These are phyloP conservation scores for Geotrichum fermentans DNA, from an alignment of 1,139 yeast species.

Conservation along the genomic window DNA sequence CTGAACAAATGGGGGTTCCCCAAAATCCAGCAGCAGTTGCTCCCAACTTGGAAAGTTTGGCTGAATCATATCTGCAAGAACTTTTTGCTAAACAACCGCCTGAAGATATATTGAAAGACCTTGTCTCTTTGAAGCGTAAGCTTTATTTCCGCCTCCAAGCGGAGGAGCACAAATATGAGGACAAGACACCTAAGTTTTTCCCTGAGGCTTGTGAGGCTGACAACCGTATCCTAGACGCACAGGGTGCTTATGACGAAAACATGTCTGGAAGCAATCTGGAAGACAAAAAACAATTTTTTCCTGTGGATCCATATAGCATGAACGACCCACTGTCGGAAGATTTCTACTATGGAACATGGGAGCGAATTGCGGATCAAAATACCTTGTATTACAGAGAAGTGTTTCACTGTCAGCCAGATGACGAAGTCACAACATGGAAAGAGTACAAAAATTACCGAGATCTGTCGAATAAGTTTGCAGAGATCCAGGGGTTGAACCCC, in stretches of 20 bases:
- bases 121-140: slow-evolving; percentile 20
- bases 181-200: slow-evolving; percentile 4
- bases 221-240: slow-evolving; percentile 7
- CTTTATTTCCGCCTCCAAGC: slow-evolving; percentile 22
- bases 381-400: slow-evolving; percentile 77
- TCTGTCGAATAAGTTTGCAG: slow-evolving; percentile 37
- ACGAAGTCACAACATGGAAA: slow-evolving; percentile 79
- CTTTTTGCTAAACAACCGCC: slow-evolving; percentile 20
- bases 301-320: slow-evolving; percentile 81
- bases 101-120: slow-evolving; percentile 9
- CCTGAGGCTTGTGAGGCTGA: slow-evolving; percentile 13
- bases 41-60: slow-evolving; percentile 46
- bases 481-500: slow-evolving; percentile 31
- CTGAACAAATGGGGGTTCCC: slow-evolving; percentile 18
- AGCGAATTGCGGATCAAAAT: slow-evolving; percentile 75
- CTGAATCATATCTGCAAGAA: slow-evolving; percentile 26
- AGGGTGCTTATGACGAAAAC: neutral
- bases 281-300: slow-evolving; percentile 29
- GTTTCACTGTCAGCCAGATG: slow-evolving; percentile 94
- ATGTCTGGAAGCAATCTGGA: slow-evolving; percentile 25
- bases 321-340: slow-evolving; percentile 76
- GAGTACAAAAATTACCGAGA: slow-evolving; percentile 67
- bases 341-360: slow-evolving; percentile 88
- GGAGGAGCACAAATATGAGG: slow-evolving; percentile 17
- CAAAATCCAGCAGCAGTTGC: slow-evolving; percentile 31